Percentiles rank a stretch among this genome's conserved stretches.
Conservation (phyloP, 1,139 yeast genomes). For the Pichia sp. region DNA sequence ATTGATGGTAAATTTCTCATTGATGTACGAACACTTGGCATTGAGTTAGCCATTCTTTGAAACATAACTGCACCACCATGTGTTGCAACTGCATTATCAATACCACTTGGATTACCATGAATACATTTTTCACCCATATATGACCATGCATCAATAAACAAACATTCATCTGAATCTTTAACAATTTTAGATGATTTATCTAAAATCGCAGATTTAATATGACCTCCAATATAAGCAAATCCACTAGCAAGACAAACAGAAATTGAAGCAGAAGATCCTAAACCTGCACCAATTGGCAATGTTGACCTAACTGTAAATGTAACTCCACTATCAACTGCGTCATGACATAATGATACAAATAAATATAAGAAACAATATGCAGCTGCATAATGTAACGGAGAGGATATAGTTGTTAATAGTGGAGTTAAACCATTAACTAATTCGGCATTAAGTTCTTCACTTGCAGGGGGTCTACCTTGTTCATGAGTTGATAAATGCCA, state of each 20-base stretch:
- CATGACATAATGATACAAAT: slow-evolving; percentile 52
- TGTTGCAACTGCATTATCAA: slow-evolving; percentile 93
- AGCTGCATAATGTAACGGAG: slow-evolving; percentile 68
- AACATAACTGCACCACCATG: slow-evolving; percentile 94
- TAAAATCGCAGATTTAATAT: slow-evolving; percentile 34
- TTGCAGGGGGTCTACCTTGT: slow-evolving; percentile 37
- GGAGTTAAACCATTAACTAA: slow-evolving; percentile 45
- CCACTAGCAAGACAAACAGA: slow-evolving; percentile 83
- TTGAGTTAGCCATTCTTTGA: slow-evolving; percentile 53
- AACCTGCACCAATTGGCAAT: slow-evolving; percentile 93
- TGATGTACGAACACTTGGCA: slow-evolving; percentile 56
- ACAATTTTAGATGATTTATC: slow-evolving; percentile 22
- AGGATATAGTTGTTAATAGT: slow-evolving; percentile 40
- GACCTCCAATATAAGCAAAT: slow-evolving; percentile 56
- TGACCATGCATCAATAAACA: slow-evolving; percentile 78
- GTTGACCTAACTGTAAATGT: slow-evolving; percentile 71
- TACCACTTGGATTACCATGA: slow-evolving; percentile 96
- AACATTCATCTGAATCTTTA: slow-evolving; percentile 41
- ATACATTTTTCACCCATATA: slow-evolving; percentile 91
- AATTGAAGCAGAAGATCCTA: slow-evolving; percentile 90
- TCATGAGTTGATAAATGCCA: slow-evolving; percentile 38
- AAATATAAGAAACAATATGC: slow-evolving; percentile 81
- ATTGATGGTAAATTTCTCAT: slow-evolving; percentile 73
- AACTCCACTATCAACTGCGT: slow-evolving; percentile 47
- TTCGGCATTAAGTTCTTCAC: slow-evolving; percentile 56